These are phyloP conservation scores for Lachnellula suecica DNA, from an alignment of 2,329 filamentous ascomycete species.

Conservation along the genomic window DNA sequence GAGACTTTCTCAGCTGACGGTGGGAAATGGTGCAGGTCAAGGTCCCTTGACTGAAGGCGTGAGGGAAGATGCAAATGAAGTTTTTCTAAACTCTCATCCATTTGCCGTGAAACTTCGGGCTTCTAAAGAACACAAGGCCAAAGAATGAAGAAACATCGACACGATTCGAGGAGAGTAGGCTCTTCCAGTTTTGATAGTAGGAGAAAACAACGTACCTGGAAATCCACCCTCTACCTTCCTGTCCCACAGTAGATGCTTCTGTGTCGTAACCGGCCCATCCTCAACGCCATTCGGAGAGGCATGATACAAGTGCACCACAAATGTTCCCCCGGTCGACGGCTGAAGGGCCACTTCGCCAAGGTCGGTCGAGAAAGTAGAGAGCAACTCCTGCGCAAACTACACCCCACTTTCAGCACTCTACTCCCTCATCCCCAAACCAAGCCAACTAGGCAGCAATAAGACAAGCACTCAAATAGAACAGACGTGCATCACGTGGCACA, in stretches of 20 bases:
- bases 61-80: no score
- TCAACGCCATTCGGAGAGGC: constrained; percentile 9
- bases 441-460: not conserved
- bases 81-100: no score
- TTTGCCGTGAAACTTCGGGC: no score
- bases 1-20: no score
- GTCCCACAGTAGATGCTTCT: constrained; percentile 75
- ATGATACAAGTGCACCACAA: constrained; percentile 67
- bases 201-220: constrained; percentile 52
- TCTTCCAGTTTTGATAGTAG: not conserved
- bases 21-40: no score
- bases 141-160: no score
- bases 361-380: constrained; percentile 83
- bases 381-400: constrained; percentile 89
- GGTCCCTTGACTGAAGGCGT: no score
- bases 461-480: not conserved
- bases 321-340: constrained; percentile 81
- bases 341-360: constrained; percentile 87
- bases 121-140: no score
- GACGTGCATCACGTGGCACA: constrained; percentile 3
- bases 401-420: not conserved
- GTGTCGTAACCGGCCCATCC: constrained; percentile 26
- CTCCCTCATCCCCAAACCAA: not conserved
- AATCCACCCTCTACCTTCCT: constrained; percentile 85
- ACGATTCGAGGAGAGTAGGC: not conserved